These are phyloP conservation scores for Wickerhamomyces queroliae DNA, from an alignment of 805 yeast genomes.

Conservation along the genomic window DNA sequence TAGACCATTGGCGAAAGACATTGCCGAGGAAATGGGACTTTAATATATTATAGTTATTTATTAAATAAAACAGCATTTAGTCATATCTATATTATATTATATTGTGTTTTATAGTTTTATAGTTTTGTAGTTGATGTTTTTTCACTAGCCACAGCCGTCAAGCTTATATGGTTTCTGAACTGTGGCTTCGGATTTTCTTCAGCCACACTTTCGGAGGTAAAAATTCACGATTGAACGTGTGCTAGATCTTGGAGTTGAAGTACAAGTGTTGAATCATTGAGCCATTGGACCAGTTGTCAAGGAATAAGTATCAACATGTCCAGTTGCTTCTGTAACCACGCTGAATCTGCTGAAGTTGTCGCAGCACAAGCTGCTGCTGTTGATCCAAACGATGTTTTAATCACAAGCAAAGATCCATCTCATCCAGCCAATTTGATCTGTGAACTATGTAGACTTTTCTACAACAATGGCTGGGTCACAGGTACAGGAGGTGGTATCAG, in stretches of 20 bases:
- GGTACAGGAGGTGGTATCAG: constrained; percentile 97
- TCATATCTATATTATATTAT: no score
- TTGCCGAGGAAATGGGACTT: constrained; percentile 15
- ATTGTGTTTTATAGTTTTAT: background rate
- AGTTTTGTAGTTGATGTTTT: background rate
- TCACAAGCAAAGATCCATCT: constrained; percentile 18
- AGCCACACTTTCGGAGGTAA: no score
- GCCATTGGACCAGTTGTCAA: no score
- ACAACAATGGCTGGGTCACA: constrained; percentile 82
- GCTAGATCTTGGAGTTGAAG: no score
- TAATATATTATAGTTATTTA: background rate
- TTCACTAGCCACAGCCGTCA: background rate
- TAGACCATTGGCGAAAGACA: constrained; percentile 12
- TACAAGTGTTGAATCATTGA: no score
- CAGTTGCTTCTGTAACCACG: background rate
- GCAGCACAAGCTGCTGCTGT: background rate
- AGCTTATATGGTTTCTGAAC: no score
- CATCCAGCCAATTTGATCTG: constrained; percentile 81
- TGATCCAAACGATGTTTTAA: constrained; percentile 9
- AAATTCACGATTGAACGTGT: no score
- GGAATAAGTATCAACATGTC: background rate
- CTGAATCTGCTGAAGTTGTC: background rate
- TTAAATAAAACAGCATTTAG: no score
- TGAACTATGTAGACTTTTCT: constrained; percentile 71
- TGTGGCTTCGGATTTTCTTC: background rate